Conservation (phyloP, 306 rosid species). For the Adenanthera pavonina region DNA sequence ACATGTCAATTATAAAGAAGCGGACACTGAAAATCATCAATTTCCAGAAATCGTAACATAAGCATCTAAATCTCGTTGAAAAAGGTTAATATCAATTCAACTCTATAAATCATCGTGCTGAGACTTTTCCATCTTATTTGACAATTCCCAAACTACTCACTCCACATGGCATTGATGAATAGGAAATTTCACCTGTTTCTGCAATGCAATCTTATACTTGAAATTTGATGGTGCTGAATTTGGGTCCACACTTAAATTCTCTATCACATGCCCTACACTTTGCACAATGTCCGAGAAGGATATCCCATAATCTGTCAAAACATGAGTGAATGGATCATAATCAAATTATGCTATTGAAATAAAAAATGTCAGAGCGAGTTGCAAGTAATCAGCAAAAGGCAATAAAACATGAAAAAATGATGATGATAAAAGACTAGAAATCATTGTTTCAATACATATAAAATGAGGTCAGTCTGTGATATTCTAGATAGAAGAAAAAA, state of each 20-base stretch:
- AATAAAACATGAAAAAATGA: neutral
- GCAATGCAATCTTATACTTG: slow-evolving; percentile 85
- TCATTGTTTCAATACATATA: neutral
- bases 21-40: neutral
- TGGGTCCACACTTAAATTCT: slow-evolving; percentile 68
- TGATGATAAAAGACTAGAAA: neutral
- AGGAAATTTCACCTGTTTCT: slow-evolving; percentile 80
- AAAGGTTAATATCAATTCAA: neutral
- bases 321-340: slow-evolving; percentile 28
- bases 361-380: neutral
- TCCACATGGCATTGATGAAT: slow-evolving; percentile 28
- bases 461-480: neutral
- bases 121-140: slow-evolving; percentile 18
- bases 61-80: slow-evolving; percentile 1
- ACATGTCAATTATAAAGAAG: neutral
- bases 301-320: slow-evolving; percentile 77
- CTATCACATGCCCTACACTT: slow-evolving; percentile 72
- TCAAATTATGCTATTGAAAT: slow-evolving; percentile 23
- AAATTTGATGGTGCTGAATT: slow-evolving; percentile 78
- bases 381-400: neutral
- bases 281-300: slow-evolving; percentile 82
- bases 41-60: slow-evolving; percentile 9
- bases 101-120: neutral
- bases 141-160: slow-evolving; percentile 19
- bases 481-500: neutral